Base-by-base conservation (phyloP, 305 asterid genomes). In the Solanum aculeatissimum region DNA sequence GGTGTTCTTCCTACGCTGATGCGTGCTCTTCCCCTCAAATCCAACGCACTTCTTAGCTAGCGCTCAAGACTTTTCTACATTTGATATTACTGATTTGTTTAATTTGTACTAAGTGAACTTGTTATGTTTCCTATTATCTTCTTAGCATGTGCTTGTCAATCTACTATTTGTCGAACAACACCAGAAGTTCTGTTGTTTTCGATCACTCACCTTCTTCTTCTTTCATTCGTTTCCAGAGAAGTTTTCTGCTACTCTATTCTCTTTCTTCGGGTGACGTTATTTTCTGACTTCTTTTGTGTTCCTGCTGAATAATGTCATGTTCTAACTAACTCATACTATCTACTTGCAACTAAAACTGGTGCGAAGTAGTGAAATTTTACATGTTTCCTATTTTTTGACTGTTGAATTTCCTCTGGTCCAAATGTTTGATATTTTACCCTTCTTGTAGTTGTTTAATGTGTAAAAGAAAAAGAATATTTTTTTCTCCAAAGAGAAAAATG, bases 151-250 rank as follows among this genome's bases (percentile, higher is more conserved):
- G 90, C 84, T 81, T 92, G 53, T 95, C 96, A 57, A 89, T 96
- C 83, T 85, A 89, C 84, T 93, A 85, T 83, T 89, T 89, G 70
- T 97, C 91, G 12, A 69, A 29, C 78, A 74, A 53, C 53, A 57
- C 93, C 71, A 90, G 89, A 88, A 54, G 89, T 29, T 80, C 84
- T 68, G 62, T 90, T 4, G 90, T 90, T 71, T 86, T 96, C 86
- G 98, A 95, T 88, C 97, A 92, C 86, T 87, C 94, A 35, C 88
- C 90, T 47, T 80, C 95, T 3, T 83, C 93, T 84, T 85, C 94
- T n/a, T 90, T 90, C 62, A 85, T 87, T 84, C 94, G 96, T 47
- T 96, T 92, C 69, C 96, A 92, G 82, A 87, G 94, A 68, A 91
- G 83, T 72, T 94, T 96, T 88, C 93, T 95, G 45, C 84, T 92